phyloP scores from a whole-genome alignment of 2,329 filamentous ascomycete species.

The Leptographium wingfieldii region DNA sequence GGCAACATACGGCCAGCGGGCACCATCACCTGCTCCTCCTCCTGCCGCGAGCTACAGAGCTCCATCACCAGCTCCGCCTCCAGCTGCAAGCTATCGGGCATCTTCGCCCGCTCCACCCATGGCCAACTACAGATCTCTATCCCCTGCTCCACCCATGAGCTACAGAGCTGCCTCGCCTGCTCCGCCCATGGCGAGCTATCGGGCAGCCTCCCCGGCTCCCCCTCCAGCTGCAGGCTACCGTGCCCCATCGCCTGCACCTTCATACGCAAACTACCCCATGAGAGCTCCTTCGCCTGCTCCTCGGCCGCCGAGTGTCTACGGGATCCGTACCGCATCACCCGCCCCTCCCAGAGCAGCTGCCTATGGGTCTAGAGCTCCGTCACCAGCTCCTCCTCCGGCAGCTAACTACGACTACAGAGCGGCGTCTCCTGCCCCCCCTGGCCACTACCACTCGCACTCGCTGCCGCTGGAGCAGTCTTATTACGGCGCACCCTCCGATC shows the following conservation, averaged over 20 bases:
- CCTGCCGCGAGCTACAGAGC: neutral
- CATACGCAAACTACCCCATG: slow-evolving; percentile 3
- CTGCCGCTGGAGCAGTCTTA: neutral
- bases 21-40: neutral
- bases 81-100: neutral
- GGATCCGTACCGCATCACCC: neutral
- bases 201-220: neutral
- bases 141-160: neutral
- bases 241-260: neutral
- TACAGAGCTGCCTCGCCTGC: neutral
- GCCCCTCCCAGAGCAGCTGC: neutral
- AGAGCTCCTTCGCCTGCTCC: neutral
- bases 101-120: neutral
- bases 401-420: neutral
- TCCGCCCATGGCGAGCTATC: neutral
- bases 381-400: neutral
- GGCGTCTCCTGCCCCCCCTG: neutral
- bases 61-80: neutral
- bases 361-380: neutral
- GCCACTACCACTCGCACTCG: neutral
- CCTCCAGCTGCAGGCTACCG: neutral
- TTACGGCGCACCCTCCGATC: neutral
- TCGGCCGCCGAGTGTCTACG: neutral
- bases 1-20: neutral
- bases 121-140: neutral